Conservation (phyloP, 2,329 filamentous ascomycete genomes). For the Coniella vitis region DNA sequence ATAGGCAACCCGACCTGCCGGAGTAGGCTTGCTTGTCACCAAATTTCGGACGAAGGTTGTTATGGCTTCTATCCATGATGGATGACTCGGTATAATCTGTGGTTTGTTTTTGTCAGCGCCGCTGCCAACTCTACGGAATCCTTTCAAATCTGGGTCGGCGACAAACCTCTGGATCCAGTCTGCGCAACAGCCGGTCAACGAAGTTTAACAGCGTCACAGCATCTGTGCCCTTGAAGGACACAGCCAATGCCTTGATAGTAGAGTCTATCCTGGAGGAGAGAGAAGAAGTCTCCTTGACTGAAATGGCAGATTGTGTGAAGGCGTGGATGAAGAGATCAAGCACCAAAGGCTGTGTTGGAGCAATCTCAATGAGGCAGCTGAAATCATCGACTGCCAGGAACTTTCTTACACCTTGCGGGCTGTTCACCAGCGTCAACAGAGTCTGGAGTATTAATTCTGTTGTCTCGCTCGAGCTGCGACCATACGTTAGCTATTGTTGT, state of each 20-base stretch:
- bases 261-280: constrained; percentile 37
- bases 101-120: constrained; percentile 6
- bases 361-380: constrained; percentile 49
- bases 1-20: constrained; percentile 50
- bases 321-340: constrained; percentile 50
- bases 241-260: constrained; percentile 40
- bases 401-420: constrained; percentile 40
- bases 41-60: constrained; percentile 45
- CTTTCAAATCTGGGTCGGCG: background rate
- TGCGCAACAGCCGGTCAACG: constrained; percentile 44
- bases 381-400: constrained; percentile 45
- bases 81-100: constrained; percentile 41
- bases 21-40: constrained; percentile 47
- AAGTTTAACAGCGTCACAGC: constrained; percentile 53
- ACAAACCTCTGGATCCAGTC: constrained; percentile 39
- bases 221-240: constrained; percentile 52
- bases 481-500: too few relatives aligned
- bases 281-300: constrained; percentile 23
- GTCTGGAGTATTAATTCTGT: constrained; percentile 48
- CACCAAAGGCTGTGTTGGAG: constrained; percentile 44
- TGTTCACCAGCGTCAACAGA: constrained; percentile 48
- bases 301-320: constrained; percentile 45
- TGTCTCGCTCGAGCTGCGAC: constrained; percentile 48
- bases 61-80: constrained; percentile 46
- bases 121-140: background rate